Conservation (phyloP, 805 yeast species). For the Lipomyces spencermartinsiae region DNA sequence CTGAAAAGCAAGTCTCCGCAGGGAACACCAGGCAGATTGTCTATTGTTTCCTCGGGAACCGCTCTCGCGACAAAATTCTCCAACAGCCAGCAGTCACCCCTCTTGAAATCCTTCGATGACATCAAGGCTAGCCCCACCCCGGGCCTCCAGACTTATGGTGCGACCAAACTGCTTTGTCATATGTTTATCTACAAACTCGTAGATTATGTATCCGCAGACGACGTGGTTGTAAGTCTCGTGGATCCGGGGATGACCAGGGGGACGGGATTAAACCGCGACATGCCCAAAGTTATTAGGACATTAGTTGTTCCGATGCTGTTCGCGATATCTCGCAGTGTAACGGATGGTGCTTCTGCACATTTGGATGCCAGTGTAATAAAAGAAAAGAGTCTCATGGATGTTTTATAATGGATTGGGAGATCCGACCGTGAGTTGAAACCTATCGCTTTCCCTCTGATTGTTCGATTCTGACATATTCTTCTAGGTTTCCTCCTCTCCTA, state of each 20-base stretch:
- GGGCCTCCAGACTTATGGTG: background rate
- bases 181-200: background rate
- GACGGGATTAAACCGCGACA: background rate
- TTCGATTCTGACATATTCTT: background rate
- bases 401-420: background rate
- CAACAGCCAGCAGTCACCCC: background rate
- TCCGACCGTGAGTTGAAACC: background rate
- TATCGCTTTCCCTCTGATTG: background rate
- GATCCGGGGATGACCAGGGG: background rate
- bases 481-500: background rate
- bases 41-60: background rate
- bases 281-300: background rate
- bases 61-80: background rate
- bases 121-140: background rate
- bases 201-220: background rate
- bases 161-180: background rate
- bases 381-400: background rate
- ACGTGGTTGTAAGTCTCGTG: background rate
- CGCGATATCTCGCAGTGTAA: background rate
- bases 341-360: background rate
- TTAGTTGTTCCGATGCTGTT: background rate
- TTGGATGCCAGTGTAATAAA: background rate
- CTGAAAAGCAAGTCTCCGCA: background rate
- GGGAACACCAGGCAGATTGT: background rate
- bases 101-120: background rate